phyloP scores from a whole-genome alignment of 2,329 filamentous ascomycete genomes.

The Scedosporium boydii region DNA sequence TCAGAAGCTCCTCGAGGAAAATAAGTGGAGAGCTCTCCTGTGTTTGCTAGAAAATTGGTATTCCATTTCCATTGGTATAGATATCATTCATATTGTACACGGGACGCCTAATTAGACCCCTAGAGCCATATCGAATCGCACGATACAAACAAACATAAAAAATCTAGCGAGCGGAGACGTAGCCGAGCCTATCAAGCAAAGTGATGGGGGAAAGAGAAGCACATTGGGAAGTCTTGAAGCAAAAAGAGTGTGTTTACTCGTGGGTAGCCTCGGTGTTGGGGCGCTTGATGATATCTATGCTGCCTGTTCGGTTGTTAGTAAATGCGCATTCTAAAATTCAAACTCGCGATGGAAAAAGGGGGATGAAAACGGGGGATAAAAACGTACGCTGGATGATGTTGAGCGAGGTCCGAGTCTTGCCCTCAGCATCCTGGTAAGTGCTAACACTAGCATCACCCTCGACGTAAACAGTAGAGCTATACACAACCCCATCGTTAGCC shows the following conservation, averaged over 20 bases:
- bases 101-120: background rate
- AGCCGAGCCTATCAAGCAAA: background rate
- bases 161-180: background rate
- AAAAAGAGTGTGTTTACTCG: background rate
- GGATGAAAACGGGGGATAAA: background rate
- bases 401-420: slow-evolving; percentile 53
- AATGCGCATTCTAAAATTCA: too few species aligned
- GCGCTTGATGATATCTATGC: slow-evolving; percentile 35
- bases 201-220: background rate
- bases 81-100: slow-evolving; percentile 5
- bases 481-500: slow-evolving; percentile 10
- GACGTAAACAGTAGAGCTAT: slow-evolving; percentile 67
- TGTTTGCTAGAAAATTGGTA: background rate
- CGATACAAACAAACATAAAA: background rate
- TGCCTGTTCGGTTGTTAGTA: slow-evolving; percentile 21
- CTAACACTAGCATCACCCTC: slow-evolving; percentile 72
- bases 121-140: background rate
- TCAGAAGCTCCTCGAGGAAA: background rate
- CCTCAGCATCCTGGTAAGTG: slow-evolving; percentile 59
- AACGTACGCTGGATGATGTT: slow-evolving; percentile 73
- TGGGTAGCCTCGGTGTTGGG: slow-evolving; percentile 16
- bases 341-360: background rate
- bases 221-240: background rate
- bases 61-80: slow-evolving; percentile 2
- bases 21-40: background rate